phyloP scores from a whole-genome alignment of 176 grass and related monocot genomes.

The Cymbopogon citratus region DNA sequence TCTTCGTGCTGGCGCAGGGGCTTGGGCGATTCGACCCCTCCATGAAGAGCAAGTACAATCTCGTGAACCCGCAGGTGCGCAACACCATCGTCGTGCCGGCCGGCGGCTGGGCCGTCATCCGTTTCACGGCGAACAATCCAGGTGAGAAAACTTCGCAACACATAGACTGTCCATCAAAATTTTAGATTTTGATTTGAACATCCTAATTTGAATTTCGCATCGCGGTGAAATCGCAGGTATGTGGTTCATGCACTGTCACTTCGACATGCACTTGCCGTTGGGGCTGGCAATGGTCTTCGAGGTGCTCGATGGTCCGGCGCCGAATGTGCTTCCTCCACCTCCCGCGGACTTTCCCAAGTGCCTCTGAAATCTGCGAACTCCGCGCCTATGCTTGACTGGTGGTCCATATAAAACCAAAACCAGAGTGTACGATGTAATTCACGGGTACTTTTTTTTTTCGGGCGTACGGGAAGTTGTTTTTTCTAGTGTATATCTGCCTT shows the following conservation, averaged over 20 bases:
- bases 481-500: not conserved
- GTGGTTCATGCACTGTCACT: constrained; percentile 74
- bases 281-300: constrained; percentile 56
- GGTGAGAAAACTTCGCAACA: not conserved
- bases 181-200: not conserved
- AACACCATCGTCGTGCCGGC: constrained; percentile 45
- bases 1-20: constrained; percentile 78
- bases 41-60: constrained; percentile 26
- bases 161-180: not conserved
- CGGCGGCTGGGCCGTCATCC: constrained; percentile 54
- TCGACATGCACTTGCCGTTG: constrained; percentile 41
- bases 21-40: constrained; percentile 37
- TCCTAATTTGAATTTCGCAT: not conserved
- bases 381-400: not conserved
- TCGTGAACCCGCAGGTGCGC: constrained; percentile 44
- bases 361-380: not conserved
- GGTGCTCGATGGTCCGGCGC: constrained; percentile 37
- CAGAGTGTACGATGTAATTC: not conserved
- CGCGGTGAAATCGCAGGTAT: constrained; percentile 13
- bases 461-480: no score
- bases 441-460: not conserved
- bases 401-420: not conserved
- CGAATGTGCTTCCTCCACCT: constrained; percentile 35
- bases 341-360: constrained; percentile 41
- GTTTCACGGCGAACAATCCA: constrained; percentile 56